Conservation (phyloP, 306 rosid genomes). For the Vigna nakashimae region DNA sequence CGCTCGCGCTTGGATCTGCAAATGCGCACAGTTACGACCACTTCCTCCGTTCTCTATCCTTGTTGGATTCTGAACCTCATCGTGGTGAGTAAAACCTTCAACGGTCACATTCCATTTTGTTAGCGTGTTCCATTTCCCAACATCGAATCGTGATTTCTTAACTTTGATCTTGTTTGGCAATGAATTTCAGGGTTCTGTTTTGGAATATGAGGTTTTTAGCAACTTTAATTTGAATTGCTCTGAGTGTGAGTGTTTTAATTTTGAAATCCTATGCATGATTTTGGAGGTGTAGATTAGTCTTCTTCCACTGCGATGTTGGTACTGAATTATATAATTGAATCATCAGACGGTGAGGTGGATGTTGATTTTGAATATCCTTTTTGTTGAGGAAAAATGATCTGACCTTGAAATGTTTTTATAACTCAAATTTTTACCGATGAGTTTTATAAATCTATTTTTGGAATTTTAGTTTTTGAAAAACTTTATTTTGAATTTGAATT, state of each 20-base stretch:
- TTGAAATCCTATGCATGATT: neutral
- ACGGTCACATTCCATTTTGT: conserved; percentile 26
- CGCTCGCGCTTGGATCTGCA: conserved; percentile 53
- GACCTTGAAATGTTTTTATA: neutral
- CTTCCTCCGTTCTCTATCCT: neutral
- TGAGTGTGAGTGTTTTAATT: neutral
- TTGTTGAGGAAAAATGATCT: neutral
- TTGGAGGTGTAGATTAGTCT: conserved; percentile 14
- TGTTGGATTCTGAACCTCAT: conserved; percentile 41
- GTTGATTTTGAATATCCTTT: conserved; percentile 5
- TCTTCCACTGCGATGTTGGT: neutral
- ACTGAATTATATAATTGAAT: conserved; percentile 1
- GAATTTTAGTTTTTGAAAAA: neutral
- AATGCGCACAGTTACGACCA: conserved; percentile 44
- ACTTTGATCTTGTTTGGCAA: neutral
- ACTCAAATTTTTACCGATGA: neutral
- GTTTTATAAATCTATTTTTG: neutral
- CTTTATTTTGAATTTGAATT: conserved; percentile 33
- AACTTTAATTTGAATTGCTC: conserved; percentile 17
- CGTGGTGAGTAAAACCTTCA: conserved; percentile 42
- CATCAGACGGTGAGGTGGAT: neutral
- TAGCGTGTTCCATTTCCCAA: neutral
- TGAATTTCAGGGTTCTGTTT: neutral
- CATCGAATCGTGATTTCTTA: neutral
- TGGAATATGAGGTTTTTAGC: conserved; percentile 3